Base-by-base conservation (phyloP, 2,329 filamentous ascomycete genomes). In the Nannizzia gypsea region DNA sequence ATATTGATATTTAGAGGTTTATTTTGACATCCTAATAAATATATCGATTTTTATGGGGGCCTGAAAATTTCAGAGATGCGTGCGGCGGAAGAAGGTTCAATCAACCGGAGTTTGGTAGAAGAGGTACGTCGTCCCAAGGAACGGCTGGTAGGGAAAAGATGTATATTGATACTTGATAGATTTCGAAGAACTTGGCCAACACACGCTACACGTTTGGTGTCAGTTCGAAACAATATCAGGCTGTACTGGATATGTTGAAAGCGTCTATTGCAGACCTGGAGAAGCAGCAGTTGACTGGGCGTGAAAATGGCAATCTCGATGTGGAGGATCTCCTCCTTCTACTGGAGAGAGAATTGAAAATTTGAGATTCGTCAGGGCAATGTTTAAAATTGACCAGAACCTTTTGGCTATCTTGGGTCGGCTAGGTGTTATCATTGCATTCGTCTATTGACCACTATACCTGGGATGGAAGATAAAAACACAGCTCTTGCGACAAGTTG, bases 161-260 rank as follows among this genome's bases (percentile, higher is more conserved):
- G 26, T n/a, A 22, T 26, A 22, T 9, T 31, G 20, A 13, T 15
- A 17, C 20, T 2, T 55, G 22, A 44, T 52, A 76, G 73, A 71
- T 76, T 56, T 71, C 74, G n/a, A 71, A 67, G 59, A 78, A 73
- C 57, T 72, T 76, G 20, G 67, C 68, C 40, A 77, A 75, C 56
- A 74, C 72, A 2, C 66, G 73, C 3, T 65, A 68, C 34, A 74
- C 73, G 4, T 76, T 74, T 61, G 73, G 73, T 5, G 50, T 71
- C 11, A 67, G 67, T 1, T 75, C 73, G 5, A 64, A 59, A 13
- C 73, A 76, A 60, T 74, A 74, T 57, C 68, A 70, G 28, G 66
- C 67, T 1, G 68, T 77, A 17, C 63, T 74, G 13, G 66, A 67
- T 8, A 73, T 72, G 6, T 64, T 76, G 11, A 71, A 69, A 44